Base-by-base conservation (phyloP, 164 flowering plant genomes). In the Vitis riparia region DNA sequence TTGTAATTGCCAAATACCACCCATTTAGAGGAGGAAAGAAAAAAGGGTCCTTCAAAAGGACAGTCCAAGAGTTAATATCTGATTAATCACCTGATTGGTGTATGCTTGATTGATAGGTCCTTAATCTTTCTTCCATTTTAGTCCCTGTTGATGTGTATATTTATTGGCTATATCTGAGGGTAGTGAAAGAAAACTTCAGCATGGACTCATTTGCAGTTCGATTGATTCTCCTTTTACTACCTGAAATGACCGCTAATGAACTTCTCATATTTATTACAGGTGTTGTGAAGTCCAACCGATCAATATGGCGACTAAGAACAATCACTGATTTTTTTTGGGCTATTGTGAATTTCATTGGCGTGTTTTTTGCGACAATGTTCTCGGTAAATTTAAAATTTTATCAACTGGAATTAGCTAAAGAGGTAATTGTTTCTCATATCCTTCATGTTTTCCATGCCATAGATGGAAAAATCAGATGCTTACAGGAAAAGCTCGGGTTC, bases 381-480 rank as follows among this genome's bases (percentile, higher is more conserved):
- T 95, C 99, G 84, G 99, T 95, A 89, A 73, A 55, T 11, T 17
- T 49, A 3, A 16, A 1, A 37, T 66, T 55, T 32, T 15, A 29
- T 71, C 9, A 49, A 14, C 6, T 32, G 15, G n/a, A 49, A 14
- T 9, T 32, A 17, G n/a, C 17, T 29, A 32, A 7, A 1, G 27
- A n/a, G 29, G 17, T 50, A 4, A 56, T 56, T 11, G 55, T 1
- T 0, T 50, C 59, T 62, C 37, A 62, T 51, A 19, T 61, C 50
- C 10, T 65, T 44, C 15, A 61, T 58, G 47, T 11, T 19, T 68
- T 55, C 32, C 19, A 49, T 70, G 44, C 62, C 30, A 62, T 68
- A 96, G 99, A 90, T 96, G 97, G 97, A 96, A 53, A 93, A 96
- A 70, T 83, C 99, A 13, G 95, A 96, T 77, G 87, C 91, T 9